These are phyloP conservation scores for Fusarium falciforme DNA, from an alignment of 2,329 filamentous ascomycete species.

Conservation along the genomic window DNA sequence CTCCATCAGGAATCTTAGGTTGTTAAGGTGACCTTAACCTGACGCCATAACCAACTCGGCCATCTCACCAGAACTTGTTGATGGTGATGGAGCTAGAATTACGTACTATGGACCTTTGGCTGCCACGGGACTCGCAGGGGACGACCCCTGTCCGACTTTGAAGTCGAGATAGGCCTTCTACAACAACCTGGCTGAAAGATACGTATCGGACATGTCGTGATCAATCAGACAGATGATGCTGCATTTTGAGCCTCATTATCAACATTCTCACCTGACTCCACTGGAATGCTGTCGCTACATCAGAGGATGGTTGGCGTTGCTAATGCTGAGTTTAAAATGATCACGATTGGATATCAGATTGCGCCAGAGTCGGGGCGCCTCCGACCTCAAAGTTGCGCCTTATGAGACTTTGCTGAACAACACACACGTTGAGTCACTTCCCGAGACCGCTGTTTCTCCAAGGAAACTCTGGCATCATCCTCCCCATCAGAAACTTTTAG, in stretches of 20 bases:
- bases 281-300: not conserved
- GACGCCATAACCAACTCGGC: slow-evolving; percentile 46
- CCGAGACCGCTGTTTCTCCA: not conserved
- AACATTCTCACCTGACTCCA: not conserved
- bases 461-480: not conserved
- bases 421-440: not conserved
- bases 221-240: not conserved
- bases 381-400: slow-evolving; percentile 15
- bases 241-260: not conserved
- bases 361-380: not conserved
- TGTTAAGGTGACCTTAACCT: slow-evolving; percentile 46
- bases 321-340: not conserved
- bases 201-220: not conserved
- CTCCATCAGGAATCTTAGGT: slow-evolving; percentile 42
- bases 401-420: not conserved
- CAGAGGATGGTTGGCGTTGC: not conserved
- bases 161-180: not conserved
- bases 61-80: slow-evolving; percentile 39
- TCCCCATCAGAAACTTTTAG: slow-evolving; percentile 7
- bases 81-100: not conserved
- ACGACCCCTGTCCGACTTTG: too few species aligned
- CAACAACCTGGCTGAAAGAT: not conserved
- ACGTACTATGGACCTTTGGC: not conserved
- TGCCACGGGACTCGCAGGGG: not conserved
- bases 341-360: slow-evolving; percentile 12